These are phyloP conservation scores for Penicillium bovifimosum DNA, from an alignment of 495 filamentous ascomycete species.

Conservation along the genomic window DNA sequence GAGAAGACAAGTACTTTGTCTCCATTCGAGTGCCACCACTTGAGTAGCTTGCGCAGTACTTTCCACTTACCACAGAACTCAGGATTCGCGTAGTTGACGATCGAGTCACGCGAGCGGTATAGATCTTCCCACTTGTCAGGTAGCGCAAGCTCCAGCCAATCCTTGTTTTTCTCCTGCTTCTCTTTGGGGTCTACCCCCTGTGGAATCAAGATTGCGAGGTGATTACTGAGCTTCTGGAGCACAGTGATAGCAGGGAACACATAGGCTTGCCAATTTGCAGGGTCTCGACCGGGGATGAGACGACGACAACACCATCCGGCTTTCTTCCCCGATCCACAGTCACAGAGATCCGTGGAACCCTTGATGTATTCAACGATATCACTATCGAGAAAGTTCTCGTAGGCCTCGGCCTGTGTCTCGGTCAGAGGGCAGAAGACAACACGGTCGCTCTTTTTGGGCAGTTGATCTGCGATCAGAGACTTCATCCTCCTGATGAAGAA, in stretches of 20 bases:
- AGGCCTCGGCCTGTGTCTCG: constrained; percentile 74
- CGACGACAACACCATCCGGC: constrained; percentile 78
- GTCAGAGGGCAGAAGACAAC: constrained; percentile 95
- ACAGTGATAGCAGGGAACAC: constrained; percentile 83
- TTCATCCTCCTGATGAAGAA: constrained; percentile 96
- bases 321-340: constrained; percentile 64
- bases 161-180: constrained; percentile 76
- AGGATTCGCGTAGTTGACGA: constrained; percentile 78
- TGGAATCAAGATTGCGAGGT: constrained; percentile 85
- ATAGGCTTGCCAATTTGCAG: constrained; percentile 61
- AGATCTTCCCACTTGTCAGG: constrained; percentile 74
- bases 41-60: constrained; percentile 77
- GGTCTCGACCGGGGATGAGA: constrained; percentile 46
- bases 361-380: constrained; percentile 67
- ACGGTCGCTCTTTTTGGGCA: constrained; percentile 92
- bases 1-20: constrained; percentile 96
- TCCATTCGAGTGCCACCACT: constrained; percentile 81
- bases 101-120: constrained; percentile 67
- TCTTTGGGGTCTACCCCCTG: constrained; percentile 59
- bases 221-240: constrained; percentile 85
- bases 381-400: constrained; percentile 72
- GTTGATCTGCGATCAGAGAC: constrained; percentile 81
- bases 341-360: constrained; percentile 58
- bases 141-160: constrained; percentile 66
- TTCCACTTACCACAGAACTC: constrained; percentile 99